Evolutionary conservation across 2,329 filamentous ascomycete species (phyloP).

Genomic region (Fusarium sp.): DNA sequence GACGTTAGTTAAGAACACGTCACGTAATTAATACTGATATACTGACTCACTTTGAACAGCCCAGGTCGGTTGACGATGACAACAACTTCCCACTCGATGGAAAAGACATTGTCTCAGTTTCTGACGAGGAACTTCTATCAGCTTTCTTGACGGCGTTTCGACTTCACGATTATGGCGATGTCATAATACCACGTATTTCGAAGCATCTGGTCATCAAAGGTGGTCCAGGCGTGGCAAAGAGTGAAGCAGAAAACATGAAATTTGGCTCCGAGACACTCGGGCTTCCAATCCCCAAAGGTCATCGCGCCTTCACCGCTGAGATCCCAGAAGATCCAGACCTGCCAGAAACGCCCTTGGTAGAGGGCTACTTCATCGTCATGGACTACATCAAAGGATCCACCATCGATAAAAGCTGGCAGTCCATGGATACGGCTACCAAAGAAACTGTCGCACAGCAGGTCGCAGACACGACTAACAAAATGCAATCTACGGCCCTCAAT

Average conservation of each 20-base stretch:
- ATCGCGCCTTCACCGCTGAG: not conserved
- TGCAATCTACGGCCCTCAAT: not conserved
- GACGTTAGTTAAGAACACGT: not conserved
- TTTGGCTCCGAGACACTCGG: fast-evolving
- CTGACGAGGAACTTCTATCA: not conserved
- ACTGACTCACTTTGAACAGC: not conserved
- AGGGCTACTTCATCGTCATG: not conserved
- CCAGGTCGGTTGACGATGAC: fast-evolving
- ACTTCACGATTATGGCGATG: not conserved
- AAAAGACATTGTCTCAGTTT: fast-evolving
- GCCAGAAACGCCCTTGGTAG: fast-evolving
- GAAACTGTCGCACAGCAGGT: fast-evolving
- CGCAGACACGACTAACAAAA: fast-evolving
- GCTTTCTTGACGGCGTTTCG: not conserved
- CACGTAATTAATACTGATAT: not conserved
- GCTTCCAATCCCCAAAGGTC: fast-evolving
- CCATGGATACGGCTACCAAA: fast-evolving
- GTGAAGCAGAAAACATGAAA: not conserved
- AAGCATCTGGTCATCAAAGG: not conserved
- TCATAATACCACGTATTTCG: fast-evolving
- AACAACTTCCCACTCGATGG: fast-evolving
- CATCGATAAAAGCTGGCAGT: fast-evolving
- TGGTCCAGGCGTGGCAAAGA: not conserved
- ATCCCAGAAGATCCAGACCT: not conserved
- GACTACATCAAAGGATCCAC: not conserved